Base-by-base conservation (phyloP, 768 basidiomycete genomes). In the Mycena galopus region DNA sequence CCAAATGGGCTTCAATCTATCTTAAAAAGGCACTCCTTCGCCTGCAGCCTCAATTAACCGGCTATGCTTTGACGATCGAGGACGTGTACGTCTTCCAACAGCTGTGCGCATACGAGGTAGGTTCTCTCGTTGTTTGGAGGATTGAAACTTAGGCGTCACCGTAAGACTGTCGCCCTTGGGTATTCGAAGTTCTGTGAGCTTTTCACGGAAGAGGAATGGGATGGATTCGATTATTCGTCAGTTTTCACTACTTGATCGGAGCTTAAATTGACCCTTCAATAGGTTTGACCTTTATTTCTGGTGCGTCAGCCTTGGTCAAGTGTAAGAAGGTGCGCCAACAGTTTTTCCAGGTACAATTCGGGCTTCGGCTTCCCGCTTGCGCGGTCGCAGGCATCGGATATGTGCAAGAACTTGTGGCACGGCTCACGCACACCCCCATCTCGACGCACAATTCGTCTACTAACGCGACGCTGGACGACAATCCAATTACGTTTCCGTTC, bases 201-300 rank as follows among this genome's bases (percentile, higher is more conserved):
- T 4, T 98, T 98, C 81, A 96, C 95, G 0, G 88, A 93, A 76
- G 91, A 94, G 55, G 96, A 97, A 81, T 98, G 96, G 96, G 92
- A 94, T 78, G 95, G 95, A 0, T 97, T 96, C 80, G 89, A 94
- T 79, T 97, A 98, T 73, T 87, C n/a, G n/a, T 94, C 75, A 69
- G 92, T 83, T 25, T 51, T 14, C 50, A 51, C n/a, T n/a, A 25
- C 23, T 51, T 51, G 50, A 51, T 51, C 50, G 5, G 50, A 51
- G 23, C 50, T 51, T 51, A n/a, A 25, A 51, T n/a, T 51, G 23
- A 51, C 50, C 50, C 50, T n/a, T 44, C 42, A 44, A 44, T 44
- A 44, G 42, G 42, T 44, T 44, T 73, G 93, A 94, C 76, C 80
- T 93, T 21, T 80, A 77, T 74, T 93, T 92, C 84, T 93, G 92